Conservation (phyloP, 31 red algal genomes). For the Pterothamnion heteromorphum region DNA sequence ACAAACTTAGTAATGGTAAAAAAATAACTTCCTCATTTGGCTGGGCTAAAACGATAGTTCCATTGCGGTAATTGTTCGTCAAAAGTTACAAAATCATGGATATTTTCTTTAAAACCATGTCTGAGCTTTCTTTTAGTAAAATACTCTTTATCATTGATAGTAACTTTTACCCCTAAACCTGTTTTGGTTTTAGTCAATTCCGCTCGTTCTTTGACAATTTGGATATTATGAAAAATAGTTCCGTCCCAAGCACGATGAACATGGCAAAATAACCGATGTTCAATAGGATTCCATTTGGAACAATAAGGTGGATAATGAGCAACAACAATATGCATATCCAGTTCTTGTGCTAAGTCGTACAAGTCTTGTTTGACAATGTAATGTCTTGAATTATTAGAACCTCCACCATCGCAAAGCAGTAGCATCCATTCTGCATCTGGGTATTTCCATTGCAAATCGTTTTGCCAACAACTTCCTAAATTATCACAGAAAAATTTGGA, state of each 20-base stretch:
- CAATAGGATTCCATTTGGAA: neutral
- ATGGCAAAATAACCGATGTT: neutral
- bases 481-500: neutral
- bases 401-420: neutral
- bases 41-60: too few relatives aligned
- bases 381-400: neutral
- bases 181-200: neutral
- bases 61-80: too few relatives aligned
- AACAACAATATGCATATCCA: neutral
- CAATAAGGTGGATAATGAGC: neutral
- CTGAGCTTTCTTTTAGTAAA: too few relatives aligned
- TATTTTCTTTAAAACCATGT: too few relatives aligned
- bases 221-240: neutral
- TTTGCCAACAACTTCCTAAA: neutral
- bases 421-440: neutral
- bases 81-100: too few relatives aligned
- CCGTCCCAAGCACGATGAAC: neutral
- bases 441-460: neutral
- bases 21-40: too few relatives aligned
- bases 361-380: neutral
- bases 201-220: neutral
- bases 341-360: neutral
- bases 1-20: too few relatives aligned
- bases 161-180: too few relatives aligned
- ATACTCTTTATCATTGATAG: too few relatives aligned